phyloP scores from a whole-genome alignment of 2,329 filamentous ascomycete species.

The Paecilomyces variotii region DNA sequence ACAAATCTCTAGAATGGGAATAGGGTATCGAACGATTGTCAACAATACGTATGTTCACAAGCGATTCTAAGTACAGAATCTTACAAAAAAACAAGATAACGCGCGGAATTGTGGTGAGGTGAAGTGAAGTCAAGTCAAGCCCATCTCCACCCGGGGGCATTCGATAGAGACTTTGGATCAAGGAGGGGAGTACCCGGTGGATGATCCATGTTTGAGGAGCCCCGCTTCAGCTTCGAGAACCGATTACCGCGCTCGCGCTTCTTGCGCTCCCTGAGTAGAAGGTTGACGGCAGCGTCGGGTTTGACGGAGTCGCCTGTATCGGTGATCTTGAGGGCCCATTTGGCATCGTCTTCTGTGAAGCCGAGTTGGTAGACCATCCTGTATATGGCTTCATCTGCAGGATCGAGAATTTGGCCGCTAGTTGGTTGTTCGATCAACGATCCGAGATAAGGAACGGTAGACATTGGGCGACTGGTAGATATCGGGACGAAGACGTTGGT shows the following conservation, averaged over 20 bases:
- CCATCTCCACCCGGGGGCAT: constrained; percentile 31
- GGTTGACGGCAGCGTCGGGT: constrained; percentile 49
- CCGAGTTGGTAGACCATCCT: constrained; percentile 52
- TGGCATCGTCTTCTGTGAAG: constrained; percentile 48
- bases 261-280: constrained; percentile 39
- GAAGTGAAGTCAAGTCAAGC: constrained; percentile 16
- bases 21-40: not conserved
- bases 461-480: not conserved
- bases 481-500: not conserved
- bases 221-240: constrained; percentile 10
- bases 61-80: not conserved
- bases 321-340: constrained; percentile 50
- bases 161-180: constrained; percentile 16
- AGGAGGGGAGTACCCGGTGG: constrained; percentile 5
- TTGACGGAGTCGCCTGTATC: constrained; percentile 53
- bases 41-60: not conserved
- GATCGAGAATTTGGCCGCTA: constrained; percentile 36
- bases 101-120: not conserved
- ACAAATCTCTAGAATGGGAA: not conserved
- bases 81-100: not conserved
- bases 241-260: constrained; percentile 14
- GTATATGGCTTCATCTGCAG: constrained; percentile 49
- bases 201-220: constrained; percentile 8
- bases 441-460: constrained; percentile 15
- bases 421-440: constrained; percentile 3